Evolutionary conservation across 176 grass and related monocot genomes (phyloP), one percentile per base, ranked within the genome.

Genomic region (Aechmea fasciata): DNA sequence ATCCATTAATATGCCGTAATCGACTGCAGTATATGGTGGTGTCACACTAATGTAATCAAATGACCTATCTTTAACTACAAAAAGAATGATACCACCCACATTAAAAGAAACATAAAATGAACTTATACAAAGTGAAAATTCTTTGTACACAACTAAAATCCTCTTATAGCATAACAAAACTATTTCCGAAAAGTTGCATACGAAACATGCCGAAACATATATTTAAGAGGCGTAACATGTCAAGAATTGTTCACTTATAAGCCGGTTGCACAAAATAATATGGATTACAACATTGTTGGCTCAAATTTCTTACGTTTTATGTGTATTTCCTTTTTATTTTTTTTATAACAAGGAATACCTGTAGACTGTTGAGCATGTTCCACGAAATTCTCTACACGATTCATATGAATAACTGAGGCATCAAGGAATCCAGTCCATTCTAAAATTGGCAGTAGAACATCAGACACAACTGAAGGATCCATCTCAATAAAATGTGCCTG

Each of bases 41-140:
- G 93, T 97, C 51, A 97, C 84, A 79, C 86, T 92, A 57, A 97
- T 82, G 83, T 97, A 93, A 81, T 99, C 94, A 82, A 93, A 93
- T 47, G 72, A 81, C 52, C 68, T 83, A 61, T 79, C 79, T 73
- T 78, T 82, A 66, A 77, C 94, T 88, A 69, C 22, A 69, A 49
- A 24, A 76, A 76, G 48, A 49, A 15, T 55, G 48, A 12, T 12
- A 13, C 50, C 63, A 47, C 19, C n/a, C 14, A 20, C 12, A 19
- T 8, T 8, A 20, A 8, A 59, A 19, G n/a, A 59, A 59, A 2
- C 13, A 59, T 15, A 59, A 19, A 18, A 59, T 59, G 14, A 17
- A 18, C n/a, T 41, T 59, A 59, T 15, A 17, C 1, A 0, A 59
- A 19, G 33, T 20, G 54, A 59, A 59, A 59, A 59, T 59, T 9